Conservation (phyloP, 2,329 filamentous ascomycete species). For the Pseudogymnoascus sp. region DNA sequence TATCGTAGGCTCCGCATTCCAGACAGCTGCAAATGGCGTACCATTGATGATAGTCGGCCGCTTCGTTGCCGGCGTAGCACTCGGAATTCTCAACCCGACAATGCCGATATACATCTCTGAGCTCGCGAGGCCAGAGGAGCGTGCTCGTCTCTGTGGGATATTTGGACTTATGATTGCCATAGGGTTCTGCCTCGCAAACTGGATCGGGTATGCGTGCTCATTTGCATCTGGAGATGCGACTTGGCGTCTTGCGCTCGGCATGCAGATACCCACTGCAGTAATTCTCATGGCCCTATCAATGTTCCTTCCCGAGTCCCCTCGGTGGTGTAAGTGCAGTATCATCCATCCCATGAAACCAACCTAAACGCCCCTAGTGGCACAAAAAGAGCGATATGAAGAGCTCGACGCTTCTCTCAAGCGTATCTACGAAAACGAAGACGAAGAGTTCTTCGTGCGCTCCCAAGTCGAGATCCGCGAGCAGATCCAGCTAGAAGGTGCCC, state of each 20-base stretch:
- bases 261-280: constrained; percentile 20
- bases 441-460: constrained; percentile 19
- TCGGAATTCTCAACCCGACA: constrained; percentile 13
- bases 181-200: constrained; percentile 18
- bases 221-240: constrained; percentile 17
- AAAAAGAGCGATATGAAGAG: constrained; percentile 21
- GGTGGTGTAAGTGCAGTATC: constrained; percentile 13
- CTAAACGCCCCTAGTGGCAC: constrained; percentile 11
- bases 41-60: constrained; percentile 20
- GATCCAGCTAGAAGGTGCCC: constrained; percentile 17
- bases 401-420: constrained; percentile 20
- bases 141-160: constrained; percentile 17
- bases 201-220: constrained; percentile 19
- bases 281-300: constrained; percentile 14
- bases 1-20: constrained; percentile 16
- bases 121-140: constrained; percentile 14
- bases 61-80: constrained; percentile 15
- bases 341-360: neutral
- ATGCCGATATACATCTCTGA: constrained; percentile 20
- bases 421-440: constrained; percentile 20
- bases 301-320: constrained; percentile 14
- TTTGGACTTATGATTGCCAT: constrained; percentile 21
- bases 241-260: constrained; percentile 21
- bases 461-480: constrained; percentile 22
- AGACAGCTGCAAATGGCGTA: constrained; percentile 15